Conservation (phyloP, 306 rosid genomes). For the Potentilla sterilis region DNA sequence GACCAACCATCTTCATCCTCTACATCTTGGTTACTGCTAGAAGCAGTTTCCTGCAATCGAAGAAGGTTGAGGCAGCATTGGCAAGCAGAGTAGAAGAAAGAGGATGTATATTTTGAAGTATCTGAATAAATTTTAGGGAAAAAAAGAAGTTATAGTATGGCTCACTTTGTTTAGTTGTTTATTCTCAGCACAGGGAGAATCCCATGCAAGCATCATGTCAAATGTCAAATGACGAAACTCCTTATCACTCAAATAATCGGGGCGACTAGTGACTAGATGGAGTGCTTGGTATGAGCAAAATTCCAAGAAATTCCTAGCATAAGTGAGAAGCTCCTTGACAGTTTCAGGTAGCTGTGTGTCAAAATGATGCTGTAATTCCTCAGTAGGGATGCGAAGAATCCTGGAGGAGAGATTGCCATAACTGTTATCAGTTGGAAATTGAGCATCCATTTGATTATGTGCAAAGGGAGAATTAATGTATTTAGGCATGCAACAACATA, state of each 20-base stretch:
- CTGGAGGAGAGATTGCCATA: conserved; percentile 32
- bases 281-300: conserved; percentile 73
- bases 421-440: not conserved
- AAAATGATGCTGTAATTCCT: conserved; percentile 64
- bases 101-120: not conserved
- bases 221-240: conserved; percentile 67
- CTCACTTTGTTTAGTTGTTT: conserved; percentile 45
- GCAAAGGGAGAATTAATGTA: too few relatives aligned
- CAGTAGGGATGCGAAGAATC: conserved; percentile 57
- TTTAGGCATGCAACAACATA: too few relatives aligned
- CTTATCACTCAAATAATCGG: conserved; percentile 54
- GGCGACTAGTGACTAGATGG: conserved; percentile 28
- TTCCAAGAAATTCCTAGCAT: conserved; percentile 71
- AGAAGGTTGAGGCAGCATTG: conserved; percentile 15
- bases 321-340: conserved; percentile 55
- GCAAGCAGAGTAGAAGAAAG: conserved; percentile 20
- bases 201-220: conserved; percentile 98
- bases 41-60: conserved; percentile 52
- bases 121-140: not conserved
- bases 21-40: conserved; percentile 37
- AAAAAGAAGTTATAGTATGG: conserved; percentile 1
- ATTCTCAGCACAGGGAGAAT: conserved; percentile 57
- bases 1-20: conserved; percentile 71
- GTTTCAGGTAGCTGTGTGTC: conserved; percentile 61
- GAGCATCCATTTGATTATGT: too few relatives aligned